Evolutionary conservation across 2,329 filamentous ascomycete genomes (phyloP), one percentile per base, ranked within the genome.

Genomic region (Sporothrix mexicana): DNA sequence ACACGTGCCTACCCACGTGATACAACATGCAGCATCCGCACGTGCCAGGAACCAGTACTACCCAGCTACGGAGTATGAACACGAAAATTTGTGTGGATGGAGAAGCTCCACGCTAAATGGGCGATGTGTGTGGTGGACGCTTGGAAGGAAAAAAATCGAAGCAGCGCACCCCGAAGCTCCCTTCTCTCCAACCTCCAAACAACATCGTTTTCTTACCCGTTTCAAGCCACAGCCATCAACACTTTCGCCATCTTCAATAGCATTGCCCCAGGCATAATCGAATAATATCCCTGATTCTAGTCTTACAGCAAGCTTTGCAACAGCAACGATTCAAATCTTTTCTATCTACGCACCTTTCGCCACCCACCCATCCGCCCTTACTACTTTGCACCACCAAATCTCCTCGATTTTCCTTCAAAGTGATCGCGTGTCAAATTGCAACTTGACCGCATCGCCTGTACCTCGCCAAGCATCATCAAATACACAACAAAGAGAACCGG

Each of bases 21-120:
- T 20, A 12, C 20, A 12, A 1, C 67, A 70, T 15, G 12, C 55
- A 59, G 64, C 7, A 13, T 1, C 0, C 1, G 3, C 72, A 70
- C 72, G 67, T 70, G 71, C 73, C 74, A 76, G 74, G 75, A 25
- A 75, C 72, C 69, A n/a, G n/a, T 59, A 12, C 67, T 17, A 66
- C 49, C 59, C 61, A 57, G 15, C 62, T 53, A 66, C 30, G 30
- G 30, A 36, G 30, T 23, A 17, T 43, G 47, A 41, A 49, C 25
- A 62, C 47, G 47, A 62, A 70, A 72, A 69, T 69, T 74, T 75
- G 74, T 72, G 71, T 67, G 72, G 69, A 73, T 69, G 55, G 72
- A 62, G 71, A 70, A 76, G 75, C 75, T 76, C 72, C 72, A 66
- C 75, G 73, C 73, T 73, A 73, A 36, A 67, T 66, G 23, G 59